Percentiles rank a stretch among this genome's conserved stretches.
Conservation (phyloP, 352 stramenopile genomes). For the Globisporangium cylindrosporum region DNA sequence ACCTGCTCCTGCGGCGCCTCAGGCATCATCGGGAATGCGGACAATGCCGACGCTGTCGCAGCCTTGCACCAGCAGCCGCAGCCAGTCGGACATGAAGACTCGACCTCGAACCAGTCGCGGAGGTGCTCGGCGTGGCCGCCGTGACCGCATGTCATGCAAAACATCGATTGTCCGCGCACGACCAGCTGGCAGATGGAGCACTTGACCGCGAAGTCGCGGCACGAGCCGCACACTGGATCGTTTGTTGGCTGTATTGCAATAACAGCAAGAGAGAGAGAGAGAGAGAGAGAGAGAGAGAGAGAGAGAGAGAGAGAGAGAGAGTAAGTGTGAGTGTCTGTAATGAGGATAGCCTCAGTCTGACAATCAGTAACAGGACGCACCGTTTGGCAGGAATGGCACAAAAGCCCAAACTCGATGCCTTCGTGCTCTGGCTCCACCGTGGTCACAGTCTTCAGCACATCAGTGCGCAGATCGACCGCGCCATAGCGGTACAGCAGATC, state of each 20-base stretch:
- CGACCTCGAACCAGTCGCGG: constrained; percentile 72
- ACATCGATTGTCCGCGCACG: constrained; percentile 83
- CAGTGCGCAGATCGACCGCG: constrained; percentile 61
- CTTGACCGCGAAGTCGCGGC: constrained; percentile 71
- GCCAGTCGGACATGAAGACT: constrained; percentile 74
- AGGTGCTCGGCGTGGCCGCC: constrained; percentile 72
- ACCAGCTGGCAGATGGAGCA: constrained; percentile 83
- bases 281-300: background rate
- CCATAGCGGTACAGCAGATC: constrained; percentile 82
- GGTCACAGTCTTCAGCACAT: constrained; percentile 67
- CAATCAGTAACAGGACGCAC: constrained; percentile 27
- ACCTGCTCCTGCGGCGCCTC: constrained; percentile 27
- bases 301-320: background rate
- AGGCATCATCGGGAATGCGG: constrained; percentile 25
- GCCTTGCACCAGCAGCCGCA: constrained; percentile 87
- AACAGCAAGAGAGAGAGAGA: background rate
- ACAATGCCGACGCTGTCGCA: constrained; percentile 41
- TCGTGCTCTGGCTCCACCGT: constrained; percentile 28
- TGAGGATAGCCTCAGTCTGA: background rate
- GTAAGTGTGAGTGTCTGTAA: background rate
- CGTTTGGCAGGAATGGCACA: constrained; percentile 61
- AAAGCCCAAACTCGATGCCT: constrained; percentile 58
- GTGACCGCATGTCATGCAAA: constrained; percentile 83
- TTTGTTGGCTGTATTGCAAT: constrained; percentile 38
- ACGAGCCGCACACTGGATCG: constrained; percentile 56